phyloP scores from a whole-genome alignment of 495 filamentous ascomycete species.

The Daldinia caldariorum region DNA sequence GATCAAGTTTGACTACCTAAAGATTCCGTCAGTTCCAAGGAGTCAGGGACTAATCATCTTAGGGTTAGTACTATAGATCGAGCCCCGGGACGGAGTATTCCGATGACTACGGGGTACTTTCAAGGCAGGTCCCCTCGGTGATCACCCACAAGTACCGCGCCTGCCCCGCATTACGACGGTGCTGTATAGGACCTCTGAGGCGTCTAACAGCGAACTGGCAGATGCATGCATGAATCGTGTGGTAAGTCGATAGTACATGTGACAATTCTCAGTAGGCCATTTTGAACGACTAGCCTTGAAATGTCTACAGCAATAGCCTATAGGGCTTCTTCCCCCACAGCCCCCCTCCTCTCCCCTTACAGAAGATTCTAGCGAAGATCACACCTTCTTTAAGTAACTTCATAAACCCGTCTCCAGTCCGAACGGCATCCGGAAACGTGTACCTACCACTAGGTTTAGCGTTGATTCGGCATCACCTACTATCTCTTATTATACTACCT shows the following conservation, averaged over 20 bases:
- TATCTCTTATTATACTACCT: background rate
- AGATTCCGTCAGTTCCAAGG: conserved; percentile 25
- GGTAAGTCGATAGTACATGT: conserved; percentile 31
- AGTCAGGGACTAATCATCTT: conserved; percentile 11
- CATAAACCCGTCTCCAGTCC: conserved; percentile 34
- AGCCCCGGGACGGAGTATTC: conserved; percentile 18
- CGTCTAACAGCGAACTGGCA: conserved; percentile 17
- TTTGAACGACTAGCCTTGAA: conserved; percentile 20
- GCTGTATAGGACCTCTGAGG: conserved; percentile 5
- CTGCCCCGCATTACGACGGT: conserved; percentile 33
- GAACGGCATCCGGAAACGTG: conserved; percentile 27
- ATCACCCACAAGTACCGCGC: conserved; percentile 36
- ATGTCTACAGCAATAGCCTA: background rate
- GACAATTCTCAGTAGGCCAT: conserved; percentile 7
- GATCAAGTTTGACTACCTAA: conserved; percentile 39
- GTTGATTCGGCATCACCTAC: background rate
- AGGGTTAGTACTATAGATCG: background rate
- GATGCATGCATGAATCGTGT: conserved; percentile 20
- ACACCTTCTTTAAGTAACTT: conserved; percentile 29
- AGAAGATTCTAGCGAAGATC: conserved; percentile 23
- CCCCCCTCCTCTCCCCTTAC: background rate
- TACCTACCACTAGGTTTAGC: conserved; percentile 24
- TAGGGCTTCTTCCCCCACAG: background rate
- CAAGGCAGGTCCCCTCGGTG: conserved; percentile 11
- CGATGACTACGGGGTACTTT: background rate